Evolutionary conservation across 495 filamentous ascomycete genomes (phyloP).

Genomic region (Trichoderma asperelloides): DNA sequence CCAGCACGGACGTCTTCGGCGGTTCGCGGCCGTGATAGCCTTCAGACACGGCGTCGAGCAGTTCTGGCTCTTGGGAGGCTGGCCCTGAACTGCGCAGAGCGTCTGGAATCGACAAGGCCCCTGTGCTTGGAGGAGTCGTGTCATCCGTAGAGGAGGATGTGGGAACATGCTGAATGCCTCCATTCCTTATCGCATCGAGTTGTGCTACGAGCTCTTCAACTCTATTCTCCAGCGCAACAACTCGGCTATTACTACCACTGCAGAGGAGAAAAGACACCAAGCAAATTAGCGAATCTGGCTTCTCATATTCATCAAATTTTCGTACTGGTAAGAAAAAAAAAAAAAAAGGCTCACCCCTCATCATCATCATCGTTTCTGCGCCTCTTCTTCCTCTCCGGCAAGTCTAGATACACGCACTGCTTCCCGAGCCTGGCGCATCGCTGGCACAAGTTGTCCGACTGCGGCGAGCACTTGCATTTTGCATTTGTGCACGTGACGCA

Average conservation of each 20-base stretch:
- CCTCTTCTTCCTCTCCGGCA: neutral
- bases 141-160: neutral
- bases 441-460: slow-evolving; percentile 5
- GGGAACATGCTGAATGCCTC: neutral
- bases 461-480: slow-evolving; percentile 6
- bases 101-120: neutral
- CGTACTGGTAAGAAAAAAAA: neutral
- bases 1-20: neutral
- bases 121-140: neutral
- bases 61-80: neutral
- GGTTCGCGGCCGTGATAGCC: neutral
- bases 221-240: neutral
- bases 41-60: neutral
- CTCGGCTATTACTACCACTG: neutral
- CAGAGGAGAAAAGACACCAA: too few relatives aligned
- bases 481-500: slow-evolving; percentile 9
- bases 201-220: neutral
- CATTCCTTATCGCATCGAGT: neutral
- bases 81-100: neutral
- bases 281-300: neutral
- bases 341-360: neutral
- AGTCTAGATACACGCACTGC: slow-evolving; percentile 9
- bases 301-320: neutral
- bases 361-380: neutral
- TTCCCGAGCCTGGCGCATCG: slow-evolving; percentile 6